phyloP scores from a whole-genome alignment of 163 green algal species.

The Scenedesmus sp. region DNA sequence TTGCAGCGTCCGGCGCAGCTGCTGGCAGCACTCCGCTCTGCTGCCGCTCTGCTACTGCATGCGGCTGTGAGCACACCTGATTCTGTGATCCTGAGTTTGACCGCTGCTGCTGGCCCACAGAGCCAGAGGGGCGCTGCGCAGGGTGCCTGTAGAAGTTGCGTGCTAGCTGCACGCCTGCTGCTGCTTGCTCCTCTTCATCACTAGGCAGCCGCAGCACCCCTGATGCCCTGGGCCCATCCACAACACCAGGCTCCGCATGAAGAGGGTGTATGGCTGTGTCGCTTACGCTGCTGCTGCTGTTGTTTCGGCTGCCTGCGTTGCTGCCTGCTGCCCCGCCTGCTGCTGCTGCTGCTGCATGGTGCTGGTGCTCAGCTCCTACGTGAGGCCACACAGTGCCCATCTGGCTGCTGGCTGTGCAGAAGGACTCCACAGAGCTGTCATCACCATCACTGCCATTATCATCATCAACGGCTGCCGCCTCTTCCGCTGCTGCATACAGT shows the following conservation, averaged over 20 bases:
- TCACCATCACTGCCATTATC: too few species aligned
- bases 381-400: conserved; percentile 38
- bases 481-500: not conserved
- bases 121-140: not conserved
- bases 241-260: not conserved
- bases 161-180: conserved; percentile 10
- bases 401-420: conserved; percentile 35
- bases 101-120: not conserved
- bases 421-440: not conserved
- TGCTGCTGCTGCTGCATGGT: not conserved
- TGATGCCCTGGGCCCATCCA: not conserved
- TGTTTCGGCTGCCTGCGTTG: not conserved
- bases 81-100: not conserved
- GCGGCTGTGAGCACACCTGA: too few species aligned
- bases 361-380: not conserved
- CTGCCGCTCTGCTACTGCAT: not conserved
- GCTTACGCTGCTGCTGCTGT: conserved; percentile 38
- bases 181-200: conserved; percentile 8
- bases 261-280: conserved; percentile 8
- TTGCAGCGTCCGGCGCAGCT: not conserved
- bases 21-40: not conserved
- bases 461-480: not conserved
- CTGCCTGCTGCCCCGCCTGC: not conserved
- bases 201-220: not conserved
- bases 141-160: conserved; percentile 16